Evolutionary conservation across 768 basidiomycete species (phyloP).

Genomic region (Imleria badia): DNA sequence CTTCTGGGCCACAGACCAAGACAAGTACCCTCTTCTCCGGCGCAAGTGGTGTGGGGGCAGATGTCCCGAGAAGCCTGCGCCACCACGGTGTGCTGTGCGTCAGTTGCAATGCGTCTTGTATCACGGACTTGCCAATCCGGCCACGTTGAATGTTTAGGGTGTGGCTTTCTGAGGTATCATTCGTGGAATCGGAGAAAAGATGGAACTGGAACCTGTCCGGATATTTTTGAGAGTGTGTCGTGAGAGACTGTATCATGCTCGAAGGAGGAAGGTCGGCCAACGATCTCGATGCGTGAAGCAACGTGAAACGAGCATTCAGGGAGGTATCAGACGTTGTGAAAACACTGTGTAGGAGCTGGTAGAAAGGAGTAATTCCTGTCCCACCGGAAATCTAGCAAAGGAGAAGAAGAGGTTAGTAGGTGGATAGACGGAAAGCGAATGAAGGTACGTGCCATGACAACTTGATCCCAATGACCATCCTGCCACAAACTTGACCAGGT

Average conservation of each 20-base stretch:
- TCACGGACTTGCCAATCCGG: constrained; percentile 50
- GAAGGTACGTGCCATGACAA: constrained; percentile 60
- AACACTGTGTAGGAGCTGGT: constrained; percentile 64
- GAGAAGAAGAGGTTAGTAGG: not conserved
- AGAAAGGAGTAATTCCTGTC: constrained; percentile 85
- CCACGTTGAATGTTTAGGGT: constrained; percentile 41
- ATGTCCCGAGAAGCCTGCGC: constrained; percentile 21
- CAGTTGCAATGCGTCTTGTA: constrained; percentile 44
- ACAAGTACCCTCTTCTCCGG: constrained; percentile 53
- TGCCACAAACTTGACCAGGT: constrained; percentile 54
- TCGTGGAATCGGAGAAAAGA: constrained; percentile 59
- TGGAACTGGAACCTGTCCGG: constrained; percentile 57
- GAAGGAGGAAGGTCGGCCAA: constrained; percentile 70
- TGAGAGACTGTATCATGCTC: constrained; percentile 53
- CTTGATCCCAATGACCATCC: constrained; percentile 70
- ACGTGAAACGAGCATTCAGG: constrained; percentile 57
- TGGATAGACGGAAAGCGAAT: not conserved
- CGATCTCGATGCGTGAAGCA: constrained; percentile 69
- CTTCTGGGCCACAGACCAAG: constrained; percentile 82
- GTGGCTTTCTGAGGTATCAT: constrained; percentile 18
- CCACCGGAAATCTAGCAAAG: constrained; percentile 79
- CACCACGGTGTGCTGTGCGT: constrained; percentile 32
- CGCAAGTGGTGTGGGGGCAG: constrained; percentile 1
- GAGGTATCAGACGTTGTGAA: constrained; percentile 36
- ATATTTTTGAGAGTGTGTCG: constrained; percentile 44